Evolutionary conservation across 352 stramenopile genomes (phyloP).

Genomic region (Phytophthora pinifolia): DNA sequence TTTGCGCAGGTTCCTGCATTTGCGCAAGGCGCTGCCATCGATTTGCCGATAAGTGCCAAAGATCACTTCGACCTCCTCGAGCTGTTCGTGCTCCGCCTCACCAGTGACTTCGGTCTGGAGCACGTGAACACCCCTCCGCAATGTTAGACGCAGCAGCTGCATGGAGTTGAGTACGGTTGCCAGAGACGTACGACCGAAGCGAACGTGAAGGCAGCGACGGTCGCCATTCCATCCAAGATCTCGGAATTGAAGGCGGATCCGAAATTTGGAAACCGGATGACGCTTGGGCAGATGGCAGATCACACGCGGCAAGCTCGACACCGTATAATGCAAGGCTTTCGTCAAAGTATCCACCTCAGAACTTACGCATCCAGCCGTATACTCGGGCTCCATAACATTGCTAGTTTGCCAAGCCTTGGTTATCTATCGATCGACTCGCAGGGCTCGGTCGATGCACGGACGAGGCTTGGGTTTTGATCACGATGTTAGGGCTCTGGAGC

Average conservation of each 20-base stretch:
- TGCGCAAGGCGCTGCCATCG: slow-evolving; percentile 37
- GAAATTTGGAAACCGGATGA: too few species aligned
- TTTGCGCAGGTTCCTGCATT: slow-evolving; percentile 52
- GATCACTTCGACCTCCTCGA: slow-evolving; percentile 85
- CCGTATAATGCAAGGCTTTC: too few species aligned
- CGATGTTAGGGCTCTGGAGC: too few species aligned
- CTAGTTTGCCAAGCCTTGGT: too few species aligned
- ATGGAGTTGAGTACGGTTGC: background rate
- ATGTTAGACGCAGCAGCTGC: background rate
- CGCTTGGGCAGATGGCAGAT: too few species aligned
- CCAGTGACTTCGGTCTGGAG: slow-evolving; percentile 56
- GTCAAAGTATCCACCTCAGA: too few species aligned
- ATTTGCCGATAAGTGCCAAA: slow-evolving; percentile 66
- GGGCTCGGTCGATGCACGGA: too few species aligned
- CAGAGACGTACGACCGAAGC: slow-evolving; percentile 36
- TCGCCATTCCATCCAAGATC: slow-evolving; percentile 18
- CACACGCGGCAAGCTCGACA: too few species aligned
- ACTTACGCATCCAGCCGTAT: too few species aligned
- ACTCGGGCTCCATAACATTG: too few species aligned
- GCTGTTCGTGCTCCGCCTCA: slow-evolving; percentile 55
- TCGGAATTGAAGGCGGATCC: background rate
- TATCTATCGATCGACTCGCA: too few species aligned
- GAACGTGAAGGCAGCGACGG: slow-evolving; percentile 33
- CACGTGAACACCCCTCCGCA: background rate
- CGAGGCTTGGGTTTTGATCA: too few species aligned